phyloP scores from a whole-genome alignment of 345 rosid species.

The Corchorus capsularis region DNA sequence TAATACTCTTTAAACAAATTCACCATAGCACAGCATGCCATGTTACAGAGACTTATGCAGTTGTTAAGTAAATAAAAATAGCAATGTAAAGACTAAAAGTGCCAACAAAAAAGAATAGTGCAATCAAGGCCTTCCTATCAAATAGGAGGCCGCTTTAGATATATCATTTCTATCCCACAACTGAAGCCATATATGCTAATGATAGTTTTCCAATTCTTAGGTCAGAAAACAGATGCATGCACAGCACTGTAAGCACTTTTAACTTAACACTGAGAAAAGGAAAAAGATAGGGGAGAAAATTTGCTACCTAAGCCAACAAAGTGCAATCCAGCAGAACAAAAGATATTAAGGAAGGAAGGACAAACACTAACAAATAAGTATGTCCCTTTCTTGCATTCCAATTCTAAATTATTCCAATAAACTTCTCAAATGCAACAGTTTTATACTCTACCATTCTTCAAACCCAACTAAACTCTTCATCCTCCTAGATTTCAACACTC shows the following conservation, averaged over 20 bases:
- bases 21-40: too few species aligned
- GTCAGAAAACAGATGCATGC: neutral
- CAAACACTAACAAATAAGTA: neutral
- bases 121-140: neutral
- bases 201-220: neutral
- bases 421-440: neutral
- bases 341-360: neutral
- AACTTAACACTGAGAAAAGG: neutral
- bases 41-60: too few species aligned
- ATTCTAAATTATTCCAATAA: neutral
- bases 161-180: neutral
- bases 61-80: too few species aligned
- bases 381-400: neutral
- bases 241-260: neutral
- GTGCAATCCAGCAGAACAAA: neutral
- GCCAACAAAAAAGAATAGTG: neutral
- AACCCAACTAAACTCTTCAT: neutral
- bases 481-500: constrained; percentile 15
- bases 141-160: neutral
- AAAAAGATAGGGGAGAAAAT: neutral
- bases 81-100: neutral
- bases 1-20: too few species aligned
- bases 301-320: neutral
- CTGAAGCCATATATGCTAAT: neutral
- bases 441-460: constrained; percentile 10